Conservation (phyloP, 192 early-diverging fungal species). For the Coemansia sp. region DNA sequence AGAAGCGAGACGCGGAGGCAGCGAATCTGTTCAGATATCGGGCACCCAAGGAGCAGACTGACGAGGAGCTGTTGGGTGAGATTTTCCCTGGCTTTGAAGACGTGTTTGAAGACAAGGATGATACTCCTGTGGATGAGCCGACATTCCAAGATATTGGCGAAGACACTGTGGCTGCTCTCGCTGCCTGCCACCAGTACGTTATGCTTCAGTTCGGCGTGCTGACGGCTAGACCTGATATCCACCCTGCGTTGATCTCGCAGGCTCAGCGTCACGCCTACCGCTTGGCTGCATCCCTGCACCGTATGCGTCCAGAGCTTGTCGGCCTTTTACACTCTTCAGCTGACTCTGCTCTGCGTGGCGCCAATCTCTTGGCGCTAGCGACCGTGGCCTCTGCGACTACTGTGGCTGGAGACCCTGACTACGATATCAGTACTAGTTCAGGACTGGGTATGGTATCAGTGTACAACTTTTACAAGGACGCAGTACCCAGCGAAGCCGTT, state of each 20-base stretch:
- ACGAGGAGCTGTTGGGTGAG: conserved; percentile 71
- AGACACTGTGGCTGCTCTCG: conserved; percentile 52
- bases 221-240: conserved; percentile 13
- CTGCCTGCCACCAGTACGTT: conserved; percentile 58
- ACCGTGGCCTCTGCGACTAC: conserved; percentile 21
- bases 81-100: conserved; percentile 87
- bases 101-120: conserved; percentile 56
- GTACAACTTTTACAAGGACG: conserved; percentile 92
- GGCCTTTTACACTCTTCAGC: conserved; percentile 6
- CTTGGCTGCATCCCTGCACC: conserved; percentile 29
- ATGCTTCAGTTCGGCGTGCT: conserved; percentile 54
- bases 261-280: conserved; percentile 33
- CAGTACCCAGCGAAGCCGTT: conserved; percentile 75
- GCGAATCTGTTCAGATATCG: conserved; percentile 39
- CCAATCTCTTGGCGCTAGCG: conserved; percentile 39
- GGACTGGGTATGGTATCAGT: conserved; percentile 44
- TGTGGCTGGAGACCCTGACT: background rate
- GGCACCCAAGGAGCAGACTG: conserved; percentile 59
- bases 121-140: conserved; percentile 19
- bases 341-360: conserved; percentile 32
- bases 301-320: conserved; percentile 18
- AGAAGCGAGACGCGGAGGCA: conserved; percentile 37
- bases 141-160: conserved; percentile 55
- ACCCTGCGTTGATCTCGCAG: conserved; percentile 11
- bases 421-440: background rate